These are phyloP conservation scores for Neoascochyta sp. DNA, from an alignment of 2,329 filamentous ascomycete species.

Conservation along the genomic window DNA sequence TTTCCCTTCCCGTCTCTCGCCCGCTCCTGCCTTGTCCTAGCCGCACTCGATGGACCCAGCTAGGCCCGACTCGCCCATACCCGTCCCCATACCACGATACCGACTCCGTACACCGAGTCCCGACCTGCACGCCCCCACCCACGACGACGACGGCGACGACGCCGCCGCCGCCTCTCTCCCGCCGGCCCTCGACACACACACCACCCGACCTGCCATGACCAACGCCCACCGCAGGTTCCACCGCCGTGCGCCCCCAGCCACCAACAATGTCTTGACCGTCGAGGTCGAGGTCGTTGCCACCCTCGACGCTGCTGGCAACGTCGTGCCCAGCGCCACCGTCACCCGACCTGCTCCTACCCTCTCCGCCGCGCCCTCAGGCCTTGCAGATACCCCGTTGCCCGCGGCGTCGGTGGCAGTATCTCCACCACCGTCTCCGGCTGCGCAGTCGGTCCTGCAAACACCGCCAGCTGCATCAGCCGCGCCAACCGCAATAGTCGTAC, in stretches of 20 bases:
- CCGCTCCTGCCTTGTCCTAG: constrained; percentile 11
- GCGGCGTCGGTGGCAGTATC: constrained; percentile 1
- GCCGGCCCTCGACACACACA: constrained; percentile 18
- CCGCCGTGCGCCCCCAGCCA: constrained; percentile 22
- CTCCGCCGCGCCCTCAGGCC: constrained; percentile 3
- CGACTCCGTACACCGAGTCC: constrained; percentile 18
- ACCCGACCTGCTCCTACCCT: constrained; percentile 9
- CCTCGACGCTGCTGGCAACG: constrained; percentile 27
- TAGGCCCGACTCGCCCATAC: constrained; percentile 21
- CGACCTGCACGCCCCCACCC: too few relatives aligned
- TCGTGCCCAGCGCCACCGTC: constrained; percentile 24
- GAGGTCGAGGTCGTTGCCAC: constrained; percentile 31
- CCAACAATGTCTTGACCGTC: constrained; percentile 22
- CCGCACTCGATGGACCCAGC: constrained; percentile 29
- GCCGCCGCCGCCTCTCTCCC: constrained; percentile 14
- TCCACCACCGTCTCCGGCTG: neutral
- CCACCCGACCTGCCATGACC: constrained; percentile 25
- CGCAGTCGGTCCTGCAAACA: neutral
- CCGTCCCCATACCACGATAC: constrained; percentile 19
- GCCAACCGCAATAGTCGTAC: constrained; percentile 1
- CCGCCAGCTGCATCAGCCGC: constrained; percentile 1
- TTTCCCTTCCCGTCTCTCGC: too few relatives aligned
- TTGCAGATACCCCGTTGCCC: constrained; percentile 1
- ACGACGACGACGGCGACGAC: too few relatives aligned
- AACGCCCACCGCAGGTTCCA: constrained; percentile 34